These are phyloP conservation scores for Vaccinium macrocarpon DNA, from an alignment of 148 eudicot genomes.

Conservation along the genomic window DNA sequence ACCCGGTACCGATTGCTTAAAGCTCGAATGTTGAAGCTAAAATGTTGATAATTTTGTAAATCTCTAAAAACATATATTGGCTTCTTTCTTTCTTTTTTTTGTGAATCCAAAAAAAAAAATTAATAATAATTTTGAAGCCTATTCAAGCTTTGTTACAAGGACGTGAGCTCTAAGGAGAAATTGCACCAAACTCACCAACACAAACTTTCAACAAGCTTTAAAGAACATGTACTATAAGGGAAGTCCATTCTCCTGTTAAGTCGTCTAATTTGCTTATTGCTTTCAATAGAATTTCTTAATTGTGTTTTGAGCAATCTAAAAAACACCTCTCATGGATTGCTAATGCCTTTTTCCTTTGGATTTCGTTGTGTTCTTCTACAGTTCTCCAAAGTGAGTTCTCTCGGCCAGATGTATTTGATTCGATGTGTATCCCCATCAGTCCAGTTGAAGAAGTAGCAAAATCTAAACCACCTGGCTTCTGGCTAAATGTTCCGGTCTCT, in stretches of 20 bases:
- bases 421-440: neutral
- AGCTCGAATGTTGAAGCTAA: neutral
- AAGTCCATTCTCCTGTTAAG: neutral
- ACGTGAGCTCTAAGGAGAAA: neutral
- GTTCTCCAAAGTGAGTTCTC: constrained; percentile 48
- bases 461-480: constrained; percentile 36
- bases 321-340: neutral
- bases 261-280: neutral
- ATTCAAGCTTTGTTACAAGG: neutral
- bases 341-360: neutral
- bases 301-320: too few relatives aligned
- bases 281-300: neutral
- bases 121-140: too few relatives aligned
- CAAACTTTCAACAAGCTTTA: neutral
- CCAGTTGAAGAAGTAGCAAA: constrained; percentile 30
- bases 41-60: too few relatives aligned
- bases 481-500: constrained; percentile 83
- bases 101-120: too few relatives aligned
- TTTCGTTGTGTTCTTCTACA: constrained; percentile 21
- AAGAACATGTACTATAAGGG: neutral
- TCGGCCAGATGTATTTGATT: constrained; percentile 37
- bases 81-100: neutral
- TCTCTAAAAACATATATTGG: neutral
- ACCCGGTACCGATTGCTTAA: neutral
- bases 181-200: neutral